Base-by-base conservation (phyloP, 2,329 filamentous ascomycete species). In the Aspergillus tubingensis region DNA sequence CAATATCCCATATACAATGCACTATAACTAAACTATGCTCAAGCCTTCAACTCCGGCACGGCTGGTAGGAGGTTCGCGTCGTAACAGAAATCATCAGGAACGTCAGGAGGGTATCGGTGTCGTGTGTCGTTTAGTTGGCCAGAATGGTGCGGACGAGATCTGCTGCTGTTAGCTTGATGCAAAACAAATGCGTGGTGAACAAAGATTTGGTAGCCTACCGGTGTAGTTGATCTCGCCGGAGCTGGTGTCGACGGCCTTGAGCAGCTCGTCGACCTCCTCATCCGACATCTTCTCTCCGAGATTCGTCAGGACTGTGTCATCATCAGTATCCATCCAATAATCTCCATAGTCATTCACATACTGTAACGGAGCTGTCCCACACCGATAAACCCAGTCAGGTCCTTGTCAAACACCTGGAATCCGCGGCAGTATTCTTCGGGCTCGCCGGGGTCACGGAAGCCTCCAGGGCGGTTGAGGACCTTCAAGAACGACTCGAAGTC, bases 391-490 rank as follows among this genome's bases (percentile, higher is more conserved):
- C 95, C 95, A 62, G 92, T 96, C 87, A 96, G 90, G 77, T 99
- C 95, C 82, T 99, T 99, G 81, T 99, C 95, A 72, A 99, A 99
- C 57, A 99, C 95, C 80, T 99, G 95, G 84, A 99, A 99, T 58
- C 95, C 95, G 64, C 94, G 91, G 80, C 94, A 96, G 82, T 99
- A 99, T 79, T 98, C 94, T 75, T 98, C 94, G 43, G 95, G 94
- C 81, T 97, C 93, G 76, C 95, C 95, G 2, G 95, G 93, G 73
- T 98, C 95, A 77, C 95, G 92, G 90, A 99, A 99, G 72, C 95
- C 95, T 76, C 93, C 93, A 38, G 95, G 95, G 66, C 95, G 91
- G 86, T 98, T 98, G 66, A 99, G 91, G 71, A 98, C 88, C 80
- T 95, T 95, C 79, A 91, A 88, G 84, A 99, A 99, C 67, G 92